These are phyloP conservation scores for Populus ilicifolia DNA, from an alignment of 345 rosid species.

Conservation along the genomic window DNA sequence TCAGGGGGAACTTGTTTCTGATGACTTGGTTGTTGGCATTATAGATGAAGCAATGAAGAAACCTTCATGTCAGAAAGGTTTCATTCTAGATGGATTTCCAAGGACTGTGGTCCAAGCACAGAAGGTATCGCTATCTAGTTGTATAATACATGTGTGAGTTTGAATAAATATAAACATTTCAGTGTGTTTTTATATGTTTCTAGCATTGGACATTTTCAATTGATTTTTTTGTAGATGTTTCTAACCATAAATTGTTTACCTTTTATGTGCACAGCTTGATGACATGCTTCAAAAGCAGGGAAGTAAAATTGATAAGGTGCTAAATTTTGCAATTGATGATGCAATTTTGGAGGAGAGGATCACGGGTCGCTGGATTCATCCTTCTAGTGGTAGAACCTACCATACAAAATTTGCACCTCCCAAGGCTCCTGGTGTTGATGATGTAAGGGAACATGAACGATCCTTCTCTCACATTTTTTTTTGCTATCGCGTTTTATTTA, in stretches of 20 bases:
- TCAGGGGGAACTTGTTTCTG: conserved; percentile 94
- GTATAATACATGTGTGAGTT: not conserved
- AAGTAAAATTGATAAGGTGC: conserved; percentile 67
- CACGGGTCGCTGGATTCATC: conserved; percentile 96
- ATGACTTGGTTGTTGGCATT: conserved; percentile 89
- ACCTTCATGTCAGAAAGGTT: conserved; percentile 90
- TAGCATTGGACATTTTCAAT: not conserved
- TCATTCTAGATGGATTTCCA: conserved; percentile 94
- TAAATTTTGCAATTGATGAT: conserved; percentile 86
- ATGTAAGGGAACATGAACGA: conserved; percentile 48
- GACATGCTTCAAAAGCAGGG: conserved; percentile 89
- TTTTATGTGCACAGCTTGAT: conserved; percentile 59
- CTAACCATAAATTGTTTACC: conserved; percentile 11
- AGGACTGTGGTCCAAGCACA: conserved; percentile 87
- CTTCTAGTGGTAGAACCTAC: conserved; percentile 90
- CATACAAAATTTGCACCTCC: conserved; percentile 89
- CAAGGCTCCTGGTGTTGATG: conserved; percentile 72
- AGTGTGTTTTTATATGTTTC: not conserved
- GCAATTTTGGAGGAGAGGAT: conserved; percentile 89
- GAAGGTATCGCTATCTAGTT: conserved; percentile 44
- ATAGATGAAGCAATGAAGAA: conserved; percentile 93
- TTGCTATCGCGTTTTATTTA: not conserved
- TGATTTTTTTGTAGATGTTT: not conserved
- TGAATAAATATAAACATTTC: not conserved
- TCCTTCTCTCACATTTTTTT: conserved; percentile 8